Evolutionary conservation across 2,329 filamentous ascomycete species (phyloP).

Genomic region (Orbilia javanica): DNA sequence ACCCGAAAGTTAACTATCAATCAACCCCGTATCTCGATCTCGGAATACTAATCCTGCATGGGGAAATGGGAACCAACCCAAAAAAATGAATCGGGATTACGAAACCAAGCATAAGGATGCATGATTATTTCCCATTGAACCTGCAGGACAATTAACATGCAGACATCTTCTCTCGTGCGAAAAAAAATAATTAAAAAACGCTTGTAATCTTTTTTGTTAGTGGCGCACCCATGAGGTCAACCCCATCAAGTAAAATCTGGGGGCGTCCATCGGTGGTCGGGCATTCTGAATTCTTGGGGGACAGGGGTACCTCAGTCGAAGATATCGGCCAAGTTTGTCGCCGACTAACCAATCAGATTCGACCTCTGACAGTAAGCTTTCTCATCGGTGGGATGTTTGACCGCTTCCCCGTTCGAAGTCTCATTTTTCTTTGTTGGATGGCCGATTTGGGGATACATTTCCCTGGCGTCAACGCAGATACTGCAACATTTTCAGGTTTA

Average conservation of each 20-base stretch:
- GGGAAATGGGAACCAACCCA: neutral
- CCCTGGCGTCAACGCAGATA: neutral
- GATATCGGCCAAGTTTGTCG: conserved; percentile 38
- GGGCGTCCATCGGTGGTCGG: conserved; percentile 38
- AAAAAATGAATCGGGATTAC: neutral
- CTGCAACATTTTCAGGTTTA: conserved; percentile 1
- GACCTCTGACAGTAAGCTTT: neutral
- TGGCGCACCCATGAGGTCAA: conserved; percentile 34
- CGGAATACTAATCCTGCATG: conserved; percentile 22
- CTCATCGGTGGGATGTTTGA: conserved; percentile 16
- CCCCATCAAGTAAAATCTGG: neutral
- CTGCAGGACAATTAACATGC: neutral
- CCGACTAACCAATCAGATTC: conserved; percentile 42
- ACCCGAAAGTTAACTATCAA: neutral
- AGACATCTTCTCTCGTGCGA: conserved; percentile 5
- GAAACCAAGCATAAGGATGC: conserved; percentile 10
- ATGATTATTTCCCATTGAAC: neutral
- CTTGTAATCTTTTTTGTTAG: neutral
- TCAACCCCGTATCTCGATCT: conserved; percentile 5
- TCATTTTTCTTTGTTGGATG: neutral
- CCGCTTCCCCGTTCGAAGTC: neutral
- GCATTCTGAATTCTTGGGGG: neutral
- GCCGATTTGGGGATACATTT: neutral
- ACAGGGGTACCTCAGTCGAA: neutral
- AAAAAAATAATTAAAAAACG: too few relatives aligned